Percentiles rank a stretch among this genome's conserved stretches.
Conservation (phyloP, 2,329 filamentous ascomycete genomes). For the Metarhizium album region DNA sequence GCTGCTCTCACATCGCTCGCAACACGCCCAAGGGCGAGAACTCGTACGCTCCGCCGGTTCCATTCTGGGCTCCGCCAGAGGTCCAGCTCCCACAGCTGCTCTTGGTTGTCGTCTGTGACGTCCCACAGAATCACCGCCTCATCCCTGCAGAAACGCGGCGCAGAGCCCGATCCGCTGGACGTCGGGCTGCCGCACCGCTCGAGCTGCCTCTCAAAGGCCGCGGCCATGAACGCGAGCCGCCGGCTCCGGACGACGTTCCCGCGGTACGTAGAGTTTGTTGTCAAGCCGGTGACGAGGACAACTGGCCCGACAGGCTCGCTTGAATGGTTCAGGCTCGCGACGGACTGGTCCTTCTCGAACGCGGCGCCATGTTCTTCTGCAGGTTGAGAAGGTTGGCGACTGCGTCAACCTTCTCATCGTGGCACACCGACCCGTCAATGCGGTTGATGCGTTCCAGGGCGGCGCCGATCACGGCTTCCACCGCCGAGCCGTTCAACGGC, state of each 20-base stretch:
- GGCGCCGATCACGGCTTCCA: slow-evolving; percentile 50
- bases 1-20: slow-evolving; percentile 7
- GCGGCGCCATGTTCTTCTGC: slow-evolving; percentile 39
- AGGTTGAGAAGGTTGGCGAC: slow-evolving; percentile 51
- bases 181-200: slow-evolving; percentile 29
- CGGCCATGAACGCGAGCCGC: slow-evolving; percentile 55
- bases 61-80: slow-evolving; percentile 21
- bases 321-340: slow-evolving; percentile 46
- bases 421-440: slow-evolving; percentile 49
- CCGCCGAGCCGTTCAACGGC: slow-evolving; percentile 38
- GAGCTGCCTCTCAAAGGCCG: slow-evolving; percentile 47
- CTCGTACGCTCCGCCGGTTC: slow-evolving; percentile 7
- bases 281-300: slow-evolving; percentile 39
- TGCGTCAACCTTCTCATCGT: slow-evolving; percentile 56
- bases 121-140: slow-evolving; percentile 43
- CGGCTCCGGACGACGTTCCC: slow-evolving; percentile 56
- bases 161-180: slow-evolving; percentile 4
- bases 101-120: slow-evolving; percentile 42
- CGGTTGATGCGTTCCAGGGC: slow-evolving; percentile 51
- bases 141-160: slow-evolving; percentile 41
- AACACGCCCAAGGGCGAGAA: slow-evolving; percentile 14
- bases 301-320: slow-evolving; percentile 38
- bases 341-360: slow-evolving; percentile 40
- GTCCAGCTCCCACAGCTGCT: slow-evolving; percentile 49
- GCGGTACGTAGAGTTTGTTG: slow-evolving; percentile 46